Evolutionary conservation across 2,329 filamentous ascomycete species (phyloP).

Genomic region (Amauroascus verrucosus): DNA sequence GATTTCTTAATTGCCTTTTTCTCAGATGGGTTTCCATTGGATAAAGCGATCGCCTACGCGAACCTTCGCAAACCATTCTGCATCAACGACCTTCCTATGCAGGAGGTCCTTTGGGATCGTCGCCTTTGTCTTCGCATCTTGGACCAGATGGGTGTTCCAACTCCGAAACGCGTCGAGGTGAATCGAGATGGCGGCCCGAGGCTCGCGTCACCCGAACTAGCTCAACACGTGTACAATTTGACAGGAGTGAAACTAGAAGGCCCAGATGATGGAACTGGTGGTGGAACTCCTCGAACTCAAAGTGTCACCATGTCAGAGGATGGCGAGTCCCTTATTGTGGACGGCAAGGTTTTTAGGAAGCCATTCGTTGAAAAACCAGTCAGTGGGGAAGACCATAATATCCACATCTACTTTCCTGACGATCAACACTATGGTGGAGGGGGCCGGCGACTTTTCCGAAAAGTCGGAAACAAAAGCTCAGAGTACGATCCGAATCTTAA

Average conservation of each 20-base stretch:
- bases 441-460: conserved; percentile 83
- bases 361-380: conserved; percentile 97
- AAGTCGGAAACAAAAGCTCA: conserved; percentile 98
- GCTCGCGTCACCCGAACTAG: conserved; percentile 67
- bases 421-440: conserved; percentile 65
- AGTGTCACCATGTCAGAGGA: conserved; percentile 81
- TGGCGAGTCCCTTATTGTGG: conserved; percentile 76
- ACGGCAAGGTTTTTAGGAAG: conserved; percentile 71
- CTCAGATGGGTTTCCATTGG: conserved; percentile 89
- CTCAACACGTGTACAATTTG: conserved; percentile 66
- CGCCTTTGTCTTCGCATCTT: conserved; percentile 79
- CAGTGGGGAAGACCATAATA: conserved; percentile 98
- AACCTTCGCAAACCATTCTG: conserved; percentile 90
- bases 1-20: conserved; percentile 98
- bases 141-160: conserved; percentile 80
- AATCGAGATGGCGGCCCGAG: conserved; percentile 83
- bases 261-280: conserved; percentile 55
- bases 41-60: conserved; percentile 94
- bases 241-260: conserved; percentile 68
- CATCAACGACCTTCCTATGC: conserved; percentile 95
- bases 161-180: conserved; percentile 78
- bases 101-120: conserved; percentile 92
- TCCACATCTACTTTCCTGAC: conserved; percentile 91
- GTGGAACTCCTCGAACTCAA: conserved; percentile 47
- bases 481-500: conserved; percentile 74